Conservation (phyloP, 2,329 filamentous ascomycete species). For the Boeremia exigua region DNA sequence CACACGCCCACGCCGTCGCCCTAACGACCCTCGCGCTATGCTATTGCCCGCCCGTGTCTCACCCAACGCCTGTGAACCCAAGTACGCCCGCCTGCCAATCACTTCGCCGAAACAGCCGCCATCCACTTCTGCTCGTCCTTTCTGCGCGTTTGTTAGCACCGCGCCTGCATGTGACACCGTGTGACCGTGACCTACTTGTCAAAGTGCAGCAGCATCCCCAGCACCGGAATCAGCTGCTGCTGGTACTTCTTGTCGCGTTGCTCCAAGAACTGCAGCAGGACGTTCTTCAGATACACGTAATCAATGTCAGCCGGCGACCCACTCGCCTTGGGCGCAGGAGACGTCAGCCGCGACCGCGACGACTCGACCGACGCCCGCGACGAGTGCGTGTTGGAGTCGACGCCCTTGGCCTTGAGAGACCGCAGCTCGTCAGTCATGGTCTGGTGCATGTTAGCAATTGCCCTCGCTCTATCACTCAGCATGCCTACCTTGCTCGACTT, state of each 20-base stretch:
- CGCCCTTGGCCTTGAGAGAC: constrained; percentile 50
- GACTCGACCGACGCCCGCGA: constrained; percentile 67
- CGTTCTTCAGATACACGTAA: constrained; percentile 78
- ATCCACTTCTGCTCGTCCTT: constrained; percentile 88
- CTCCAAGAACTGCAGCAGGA: constrained; percentile 80
- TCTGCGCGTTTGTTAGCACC: constrained; percentile 48
- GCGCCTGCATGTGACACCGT: neutral
- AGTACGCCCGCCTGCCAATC: constrained; percentile 17
- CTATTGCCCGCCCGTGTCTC: neutral
- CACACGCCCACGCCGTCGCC: neutral
- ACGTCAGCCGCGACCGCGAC: constrained; percentile 53
- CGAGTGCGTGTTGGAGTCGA: constrained; percentile 57
- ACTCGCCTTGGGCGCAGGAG: constrained; percentile 53
- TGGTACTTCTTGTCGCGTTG: constrained; percentile 79
- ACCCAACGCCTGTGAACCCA: constrained; percentile 13
- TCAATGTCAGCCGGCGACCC: constrained; percentile 53
- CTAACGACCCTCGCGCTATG: neutral
- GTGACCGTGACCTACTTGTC: constrained; percentile 64
- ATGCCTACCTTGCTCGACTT: constrained; percentile 64
- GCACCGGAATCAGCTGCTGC: constrained; percentile 76
- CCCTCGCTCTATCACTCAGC: neutral
- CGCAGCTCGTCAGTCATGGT: constrained; percentile 65
- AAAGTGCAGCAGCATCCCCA: constrained; percentile 78
- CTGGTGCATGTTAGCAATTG: constrained; percentile 35
- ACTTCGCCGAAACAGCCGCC: constrained; percentile 67